Conservation (phyloP, 73 alveolate species). For the Tetrahymena borealis region DNA sequence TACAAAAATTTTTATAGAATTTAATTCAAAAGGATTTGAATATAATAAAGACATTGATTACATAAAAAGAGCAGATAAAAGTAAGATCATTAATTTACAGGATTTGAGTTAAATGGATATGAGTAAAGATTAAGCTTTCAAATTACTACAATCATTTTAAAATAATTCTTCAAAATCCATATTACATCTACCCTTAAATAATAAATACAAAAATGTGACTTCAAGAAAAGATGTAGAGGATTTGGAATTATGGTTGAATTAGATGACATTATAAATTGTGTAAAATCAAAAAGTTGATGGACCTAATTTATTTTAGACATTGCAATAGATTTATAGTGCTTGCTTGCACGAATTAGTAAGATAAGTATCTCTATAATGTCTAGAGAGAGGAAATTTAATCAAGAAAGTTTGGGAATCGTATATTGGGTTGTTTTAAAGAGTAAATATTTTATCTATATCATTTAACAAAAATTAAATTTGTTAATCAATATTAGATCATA, state of each 20-base stretch:
- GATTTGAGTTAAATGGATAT: not conserved
- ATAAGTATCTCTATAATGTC: constrained; percentile 14
- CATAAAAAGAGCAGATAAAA: not conserved
- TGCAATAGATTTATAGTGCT: not conserved
- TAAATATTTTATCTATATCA: not conserved
- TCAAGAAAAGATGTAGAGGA: not conserved
- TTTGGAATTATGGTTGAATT: not conserved
- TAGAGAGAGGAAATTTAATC: constrained; percentile 13
- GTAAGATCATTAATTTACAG: not conserved
- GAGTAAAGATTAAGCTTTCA: not conserved
- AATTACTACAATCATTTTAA: not conserved
- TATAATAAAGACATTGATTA: not conserved
- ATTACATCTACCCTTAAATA: not conserved
- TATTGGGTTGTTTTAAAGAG: constrained; percentile 5
- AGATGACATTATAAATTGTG: not conserved
- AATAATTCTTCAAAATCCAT: not conserved
- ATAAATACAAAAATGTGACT: not conserved
- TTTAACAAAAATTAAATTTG: not conserved
- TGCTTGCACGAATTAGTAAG: constrained; percentile 17
- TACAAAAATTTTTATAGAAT: too few relatives aligned
- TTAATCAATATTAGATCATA: not conserved
- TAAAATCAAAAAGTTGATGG: not conserved
- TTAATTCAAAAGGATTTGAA: not conserved
- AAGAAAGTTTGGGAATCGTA: constrained; percentile 20
- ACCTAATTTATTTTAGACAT: not conserved